phyloP scores from a whole-genome alignment of 352 stramenopile genomes.

The Pythium volutum region DNA sequence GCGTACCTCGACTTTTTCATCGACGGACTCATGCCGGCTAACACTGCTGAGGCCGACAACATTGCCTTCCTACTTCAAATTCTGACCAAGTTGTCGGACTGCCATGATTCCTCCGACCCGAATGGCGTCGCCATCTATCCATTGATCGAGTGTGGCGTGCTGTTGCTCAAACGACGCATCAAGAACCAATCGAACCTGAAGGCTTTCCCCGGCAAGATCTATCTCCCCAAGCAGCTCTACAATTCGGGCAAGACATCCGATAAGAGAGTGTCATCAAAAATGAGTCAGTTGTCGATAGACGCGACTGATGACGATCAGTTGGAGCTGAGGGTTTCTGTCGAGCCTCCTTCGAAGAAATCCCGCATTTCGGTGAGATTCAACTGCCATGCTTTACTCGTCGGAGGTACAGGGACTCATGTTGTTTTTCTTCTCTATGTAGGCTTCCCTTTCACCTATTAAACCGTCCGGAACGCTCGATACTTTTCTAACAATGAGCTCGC shows the following conservation, averaged over 20 bases:
- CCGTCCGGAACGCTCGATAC: slow-evolving; percentile 40
- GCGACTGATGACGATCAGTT: background rate
- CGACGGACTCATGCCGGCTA: slow-evolving; percentile 59
- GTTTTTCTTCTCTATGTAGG: slow-evolving; percentile 29
- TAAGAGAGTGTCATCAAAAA: background rate
- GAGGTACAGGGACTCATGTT: slow-evolving; percentile 8
- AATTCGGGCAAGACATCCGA: slow-evolving; percentile 21
- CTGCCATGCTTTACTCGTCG: background rate
- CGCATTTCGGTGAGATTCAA: slow-evolving; percentile 51
- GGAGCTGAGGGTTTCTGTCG: background rate
- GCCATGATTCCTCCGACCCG: slow-evolving; percentile 51
- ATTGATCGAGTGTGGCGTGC: slow-evolving; percentile 52
- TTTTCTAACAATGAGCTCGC: slow-evolving; percentile 64
- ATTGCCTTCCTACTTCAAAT: slow-evolving; percentile 86
- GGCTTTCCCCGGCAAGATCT: slow-evolving; percentile 81
- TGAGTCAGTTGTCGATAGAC: background rate
- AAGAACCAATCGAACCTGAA: slow-evolving; percentile 85
- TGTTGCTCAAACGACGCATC: slow-evolving; percentile 77
- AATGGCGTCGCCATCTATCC: slow-evolving; percentile 52
- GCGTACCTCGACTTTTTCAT: slow-evolving; percentile 69
- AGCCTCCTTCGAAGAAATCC: slow-evolving; percentile 18
- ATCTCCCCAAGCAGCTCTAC: slow-evolving; percentile 72
- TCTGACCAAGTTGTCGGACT: slow-evolving; percentile 68
- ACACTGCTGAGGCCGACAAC: slow-evolving; percentile 60
- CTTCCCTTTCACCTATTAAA: slow-evolving; percentile 76